A percentile compares a stretch with the other conserved stretches of the same genome.
These are phyloP conservation scores for Phaseolus coccineus DNA, from an alignment of 331 rosid species.

Conservation along the genomic window DNA sequence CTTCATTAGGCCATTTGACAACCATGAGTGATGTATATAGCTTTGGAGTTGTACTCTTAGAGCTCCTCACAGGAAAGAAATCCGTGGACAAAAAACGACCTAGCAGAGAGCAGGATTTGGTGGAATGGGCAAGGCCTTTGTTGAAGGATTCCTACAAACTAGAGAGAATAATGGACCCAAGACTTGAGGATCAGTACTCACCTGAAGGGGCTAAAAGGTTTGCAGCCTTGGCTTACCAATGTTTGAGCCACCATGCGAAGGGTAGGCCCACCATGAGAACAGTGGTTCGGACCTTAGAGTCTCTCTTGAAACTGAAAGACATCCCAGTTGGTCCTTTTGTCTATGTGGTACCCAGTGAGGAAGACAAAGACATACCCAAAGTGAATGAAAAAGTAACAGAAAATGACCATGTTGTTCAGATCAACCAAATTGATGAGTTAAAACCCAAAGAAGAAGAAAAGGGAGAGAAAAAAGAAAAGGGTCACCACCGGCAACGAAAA, in stretches of 20 bases:
- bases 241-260: conserved; percentile 67
- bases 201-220: conserved; percentile 64
- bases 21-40: conserved; percentile 87
- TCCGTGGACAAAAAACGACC: conserved; percentile 76
- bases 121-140: conserved; percentile 87
- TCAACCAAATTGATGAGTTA: conserved; percentile 34
- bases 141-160: conserved; percentile 71
- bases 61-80: conserved; percentile 76
- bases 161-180: conserved; percentile 77
- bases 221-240: conserved; percentile 69
- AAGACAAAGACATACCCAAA: conserved; percentile 9
- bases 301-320: conserved; percentile 62
- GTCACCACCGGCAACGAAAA: conserved; percentile 37
- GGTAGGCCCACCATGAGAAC: conserved; percentile 70
- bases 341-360: conserved; percentile 64
- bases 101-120: conserved; percentile 74
- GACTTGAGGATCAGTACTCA: conserved; percentile 80
- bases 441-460: conserved; percentile 35
- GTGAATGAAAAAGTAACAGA: conserved; percentile 30
- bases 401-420: conserved; percentile 33
- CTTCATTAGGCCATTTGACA: conserved; percentile 74
- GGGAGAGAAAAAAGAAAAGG: conserved; percentile 38
- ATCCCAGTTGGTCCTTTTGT: conserved; percentile 75
- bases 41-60: conserved; percentile 89
- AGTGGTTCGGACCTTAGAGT: conserved; percentile 73